A percentile compares a stretch with the other conserved stretches of the same genome.
Conservation (phyloP, 768 basidiomycete genomes). For the Pisolithus microcarpus region DNA sequence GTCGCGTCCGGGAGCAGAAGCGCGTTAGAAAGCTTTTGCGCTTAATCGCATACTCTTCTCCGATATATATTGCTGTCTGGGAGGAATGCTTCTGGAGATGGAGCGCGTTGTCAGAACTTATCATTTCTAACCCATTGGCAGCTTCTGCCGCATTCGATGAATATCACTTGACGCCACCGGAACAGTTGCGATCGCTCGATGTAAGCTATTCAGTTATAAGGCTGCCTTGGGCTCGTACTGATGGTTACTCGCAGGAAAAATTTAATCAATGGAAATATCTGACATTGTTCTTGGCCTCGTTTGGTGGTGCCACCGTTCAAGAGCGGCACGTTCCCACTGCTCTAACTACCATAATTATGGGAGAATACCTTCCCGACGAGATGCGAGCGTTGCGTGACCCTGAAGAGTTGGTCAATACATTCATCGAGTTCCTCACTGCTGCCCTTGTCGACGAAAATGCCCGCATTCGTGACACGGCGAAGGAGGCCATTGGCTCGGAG, state of each 20-base stretch:
- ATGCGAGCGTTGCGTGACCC: constrained; percentile 61
- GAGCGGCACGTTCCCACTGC: constrained; percentile 46
- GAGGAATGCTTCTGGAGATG: constrained; percentile 76
- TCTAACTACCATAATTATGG: constrained; percentile 48
- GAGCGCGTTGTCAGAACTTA: constrained; percentile 54
- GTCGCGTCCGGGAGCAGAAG: constrained; percentile 75
- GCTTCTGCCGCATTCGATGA: constrained; percentile 29
- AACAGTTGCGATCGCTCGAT: constrained; percentile 33
- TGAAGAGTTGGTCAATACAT: constrained; percentile 50
- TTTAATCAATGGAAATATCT: constrained; percentile 82
- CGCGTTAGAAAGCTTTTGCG: constrained; percentile 68
- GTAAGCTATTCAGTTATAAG: constrained; percentile 15
- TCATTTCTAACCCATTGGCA: constrained; percentile 36
- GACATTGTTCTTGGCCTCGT: constrained; percentile 66
- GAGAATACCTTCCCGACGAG: constrained; percentile 58
- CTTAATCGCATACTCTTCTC: constrained; percentile 52
- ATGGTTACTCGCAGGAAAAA: constrained; percentile 44
- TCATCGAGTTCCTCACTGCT: constrained; percentile 63
- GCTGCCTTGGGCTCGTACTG: constrained; percentile 2
- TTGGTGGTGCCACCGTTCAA: constrained; percentile 58
- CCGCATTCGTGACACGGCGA: constrained; percentile 68
- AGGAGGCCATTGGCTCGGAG: constrained; percentile 76
- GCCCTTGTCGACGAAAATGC: constrained; percentile 57
- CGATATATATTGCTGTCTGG: constrained; percentile 75
- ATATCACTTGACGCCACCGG: constrained; percentile 29